Conservation (phyloP, 495 filamentous ascomycete genomes). For the Cryomyces minteri region DNA sequence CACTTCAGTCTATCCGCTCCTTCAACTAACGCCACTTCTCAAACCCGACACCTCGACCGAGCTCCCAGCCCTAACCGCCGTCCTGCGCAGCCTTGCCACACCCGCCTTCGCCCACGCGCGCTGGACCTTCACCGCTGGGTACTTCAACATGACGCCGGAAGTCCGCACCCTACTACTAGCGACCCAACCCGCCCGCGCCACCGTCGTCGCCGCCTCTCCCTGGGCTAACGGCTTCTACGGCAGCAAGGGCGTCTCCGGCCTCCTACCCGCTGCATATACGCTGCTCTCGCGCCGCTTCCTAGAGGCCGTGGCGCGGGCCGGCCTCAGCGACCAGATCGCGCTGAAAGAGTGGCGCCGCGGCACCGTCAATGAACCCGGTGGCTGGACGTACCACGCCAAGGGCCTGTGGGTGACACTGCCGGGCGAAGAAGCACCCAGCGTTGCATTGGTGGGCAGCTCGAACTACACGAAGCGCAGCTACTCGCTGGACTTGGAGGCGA, state of each 20-base stretch:
- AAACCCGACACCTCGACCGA: conserved; percentile 72
- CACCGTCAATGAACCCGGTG: conserved; percentile 56
- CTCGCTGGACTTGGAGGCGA: conserved; percentile 74
- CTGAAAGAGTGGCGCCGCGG: conserved; percentile 82
- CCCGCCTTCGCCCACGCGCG: conserved; percentile 43
- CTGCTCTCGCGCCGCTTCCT: conserved; percentile 72
- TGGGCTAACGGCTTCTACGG: conserved; percentile 92
- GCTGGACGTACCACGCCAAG: conserved; percentile 98
- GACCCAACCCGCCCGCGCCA: conserved; percentile 46
- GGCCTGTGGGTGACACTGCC: conserved; percentile 77
- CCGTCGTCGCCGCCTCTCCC: conserved; percentile 84
- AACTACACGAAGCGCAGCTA: conserved; percentile 96
- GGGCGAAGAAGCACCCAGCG: conserved; percentile 35
- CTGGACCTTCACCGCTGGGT: conserved; percentile 95
- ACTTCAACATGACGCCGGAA: conserved; percentile 85
- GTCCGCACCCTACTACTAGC: conserved; percentile 61
- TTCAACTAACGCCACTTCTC: conserved; percentile 72
- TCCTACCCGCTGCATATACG: conserved; percentile 71
- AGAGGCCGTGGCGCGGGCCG: conserved; percentile 39
- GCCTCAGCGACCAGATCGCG: conserved; percentile 39
- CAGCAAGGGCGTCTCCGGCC: conserved; percentile 69
- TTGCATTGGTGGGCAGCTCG: conserved; percentile 73
- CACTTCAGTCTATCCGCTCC: conserved; percentile 68
- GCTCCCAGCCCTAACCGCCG: conserved; percentile 53
- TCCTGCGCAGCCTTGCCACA: conserved; percentile 46